Evolutionary conservation across 306 rosid species (phyloP).

Genomic region (Vigna angularis): DNA sequence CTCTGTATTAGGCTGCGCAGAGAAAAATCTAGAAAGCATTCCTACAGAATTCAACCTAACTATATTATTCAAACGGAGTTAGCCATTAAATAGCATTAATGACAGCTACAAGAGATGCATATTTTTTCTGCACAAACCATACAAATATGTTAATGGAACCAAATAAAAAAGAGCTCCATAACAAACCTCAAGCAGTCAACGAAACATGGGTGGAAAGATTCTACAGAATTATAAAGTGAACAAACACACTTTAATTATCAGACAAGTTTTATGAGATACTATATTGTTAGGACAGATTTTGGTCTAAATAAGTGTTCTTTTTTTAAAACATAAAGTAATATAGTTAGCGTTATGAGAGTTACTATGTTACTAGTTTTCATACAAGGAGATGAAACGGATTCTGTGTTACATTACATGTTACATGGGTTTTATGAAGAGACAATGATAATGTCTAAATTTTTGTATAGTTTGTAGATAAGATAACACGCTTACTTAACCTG

Average conservation of each 20-base stretch:
- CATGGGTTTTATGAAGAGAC: too few relatives aligned
- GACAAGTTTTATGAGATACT: background rate
- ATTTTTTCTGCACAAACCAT: background rate
- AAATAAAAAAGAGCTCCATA: background rate
- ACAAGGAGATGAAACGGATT: too few relatives aligned
- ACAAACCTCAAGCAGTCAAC: too few relatives aligned
- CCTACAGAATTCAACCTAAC: conserved; percentile 2
- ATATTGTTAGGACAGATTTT: too few relatives aligned
- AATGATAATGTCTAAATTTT: background rate
- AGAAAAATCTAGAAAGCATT: conserved; percentile 23
- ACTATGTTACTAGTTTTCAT: too few relatives aligned
- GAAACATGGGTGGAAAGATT: background rate
- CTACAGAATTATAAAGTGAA: background rate
- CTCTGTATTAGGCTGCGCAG: conserved; percentile 5
- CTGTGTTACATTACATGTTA: too few relatives aligned
- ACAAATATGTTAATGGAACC: background rate
- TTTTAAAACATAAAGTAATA: too few relatives aligned
- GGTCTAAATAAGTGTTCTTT: too few relatives aligned
- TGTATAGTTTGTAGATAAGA: conserved; percentile 20
- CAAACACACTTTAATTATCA: conserved; percentile 43
- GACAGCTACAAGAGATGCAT: background rate
- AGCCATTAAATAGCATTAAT: background rate
- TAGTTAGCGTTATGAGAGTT: too few relatives aligned
- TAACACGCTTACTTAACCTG: conserved; percentile 9
- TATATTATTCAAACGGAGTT: background rate